A percentile compares a stretch with the other conserved stretches of the same genome.
Evolutionary conservation across 225 moss, liverwort and hornwort genomes (phyloP).

Genomic region (Marchantia paleacea): DNA sequence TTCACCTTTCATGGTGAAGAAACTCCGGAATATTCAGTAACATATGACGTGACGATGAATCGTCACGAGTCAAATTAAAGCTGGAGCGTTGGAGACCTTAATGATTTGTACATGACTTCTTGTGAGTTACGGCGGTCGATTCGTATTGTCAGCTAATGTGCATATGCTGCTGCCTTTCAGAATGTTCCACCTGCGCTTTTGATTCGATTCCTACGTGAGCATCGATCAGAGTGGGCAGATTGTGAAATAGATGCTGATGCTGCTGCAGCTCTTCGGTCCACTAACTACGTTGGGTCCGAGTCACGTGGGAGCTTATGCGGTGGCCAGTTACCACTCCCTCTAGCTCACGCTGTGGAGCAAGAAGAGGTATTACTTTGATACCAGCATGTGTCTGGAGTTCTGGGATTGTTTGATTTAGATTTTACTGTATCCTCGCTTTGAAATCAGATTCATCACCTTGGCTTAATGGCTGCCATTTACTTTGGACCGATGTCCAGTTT

Average conservation of each 20-base stretch:
- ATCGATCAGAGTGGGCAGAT: conserved; percentile 79
- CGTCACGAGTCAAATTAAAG: too few species aligned
- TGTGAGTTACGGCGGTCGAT: neutral
- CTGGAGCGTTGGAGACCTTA: too few species aligned
- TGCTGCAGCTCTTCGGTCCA: conserved; percentile 74
- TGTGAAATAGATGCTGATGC: conserved; percentile 79
- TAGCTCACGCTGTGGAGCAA: conserved; percentile 79
- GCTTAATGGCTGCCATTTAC: neutral
- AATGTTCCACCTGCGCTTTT: conserved; percentile 76
- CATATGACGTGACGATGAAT: too few species aligned
- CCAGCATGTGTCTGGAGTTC: neutral
- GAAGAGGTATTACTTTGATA: conserved; percentile 60
- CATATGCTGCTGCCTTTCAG: conserved; percentile 30
- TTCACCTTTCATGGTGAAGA: too few species aligned
- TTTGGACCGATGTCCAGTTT: conserved; percentile 43
- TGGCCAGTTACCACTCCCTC: conserved; percentile 79
- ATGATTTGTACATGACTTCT: too few species aligned
- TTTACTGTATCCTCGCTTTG: neutral
- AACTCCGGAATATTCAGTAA: too few species aligned
- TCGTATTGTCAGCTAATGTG: neutral
- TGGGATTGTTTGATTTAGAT: neutral
- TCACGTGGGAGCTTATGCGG: conserved; percentile 64
- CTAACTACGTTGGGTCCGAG: conserved; percentile 62
- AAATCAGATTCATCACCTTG: neutral
- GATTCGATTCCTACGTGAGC: conserved; percentile 66